A percentile compares a stretch with the other conserved stretches of the same genome.
Evolutionary conservation across 2,329 filamentous ascomycete species (phyloP).

Genomic region (Sporothrix protearum): DNA sequence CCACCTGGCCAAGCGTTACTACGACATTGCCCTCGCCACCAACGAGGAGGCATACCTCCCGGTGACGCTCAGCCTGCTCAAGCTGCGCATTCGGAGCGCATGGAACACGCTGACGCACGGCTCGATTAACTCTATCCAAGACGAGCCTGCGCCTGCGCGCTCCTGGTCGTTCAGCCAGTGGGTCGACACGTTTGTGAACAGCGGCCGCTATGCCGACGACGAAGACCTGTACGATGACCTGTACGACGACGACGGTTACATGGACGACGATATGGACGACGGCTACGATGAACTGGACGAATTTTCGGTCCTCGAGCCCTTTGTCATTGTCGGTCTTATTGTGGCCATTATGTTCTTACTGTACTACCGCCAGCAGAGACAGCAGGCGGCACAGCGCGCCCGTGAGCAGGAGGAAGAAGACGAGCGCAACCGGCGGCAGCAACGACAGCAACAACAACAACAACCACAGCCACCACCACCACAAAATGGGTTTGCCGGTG

Average conservation of each 20-base stretch:
- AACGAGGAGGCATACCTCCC: conserved; percentile 93
- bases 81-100: conserved; percentile 77
- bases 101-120: conserved; percentile 94
- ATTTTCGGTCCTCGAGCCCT: conserved; percentile 65
- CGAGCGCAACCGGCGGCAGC: background rate
- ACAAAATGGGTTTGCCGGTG: background rate
- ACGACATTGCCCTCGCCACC: conserved; percentile 85
- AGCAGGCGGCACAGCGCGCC: conserved; percentile 41
- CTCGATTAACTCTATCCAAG: conserved; percentile 85
- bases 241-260: conserved; percentile 42
- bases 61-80: conserved; percentile 81
- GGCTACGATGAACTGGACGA: conserved; percentile 70
- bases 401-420: conserved; percentile 10
- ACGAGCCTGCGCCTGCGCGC: conserved; percentile 72
- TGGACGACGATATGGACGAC: conserved; percentile 49
- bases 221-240: conserved; percentile 52
- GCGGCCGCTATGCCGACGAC: conserved; percentile 56
- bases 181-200: conserved; percentile 78
- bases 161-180: conserved; percentile 80
- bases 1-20: conserved; percentile 93
- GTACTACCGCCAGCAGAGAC: conserved; percentile 72
- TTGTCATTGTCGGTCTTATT: conserved; percentile 76
- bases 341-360: conserved; percentile 72
- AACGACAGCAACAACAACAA: conserved; percentile 1
- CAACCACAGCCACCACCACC: background rate